These are phyloP conservation scores for Phycomyces nitens DNA, from an alignment of 192 early-diverging fungal species.

Conservation along the genomic window DNA sequence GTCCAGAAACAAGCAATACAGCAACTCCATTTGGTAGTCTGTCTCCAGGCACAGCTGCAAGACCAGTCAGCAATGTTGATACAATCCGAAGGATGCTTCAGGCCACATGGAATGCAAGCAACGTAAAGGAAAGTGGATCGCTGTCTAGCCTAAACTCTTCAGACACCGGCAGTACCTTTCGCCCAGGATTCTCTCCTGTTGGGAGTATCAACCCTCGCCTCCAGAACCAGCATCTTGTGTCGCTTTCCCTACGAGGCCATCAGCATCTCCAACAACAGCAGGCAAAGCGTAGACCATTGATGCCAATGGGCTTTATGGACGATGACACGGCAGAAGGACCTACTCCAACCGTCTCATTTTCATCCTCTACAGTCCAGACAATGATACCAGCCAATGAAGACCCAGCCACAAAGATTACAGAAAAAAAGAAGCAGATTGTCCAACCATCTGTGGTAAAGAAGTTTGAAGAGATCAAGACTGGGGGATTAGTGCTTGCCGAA, in stretches of 20 bases:
- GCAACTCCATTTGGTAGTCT: not conserved
- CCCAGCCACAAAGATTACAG: not conserved
- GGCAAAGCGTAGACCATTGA: not conserved
- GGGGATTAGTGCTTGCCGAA: too few relatives aligned
- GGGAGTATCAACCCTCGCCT: conserved; percentile 22
- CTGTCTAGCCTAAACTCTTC: conserved; percentile 21
- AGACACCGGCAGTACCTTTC: conserved; percentile 1
- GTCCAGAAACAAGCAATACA: conserved; percentile 1
- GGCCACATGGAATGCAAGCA: conserved; percentile 22
- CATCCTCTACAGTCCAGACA: conserved; percentile 28
- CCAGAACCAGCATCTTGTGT: conserved; percentile 25
- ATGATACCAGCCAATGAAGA: conserved; percentile 19
- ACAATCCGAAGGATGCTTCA: conserved; percentile 21
- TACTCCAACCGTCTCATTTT: conserved; percentile 23
- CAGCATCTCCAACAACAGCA: not conserved
- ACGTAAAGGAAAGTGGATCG: conserved; percentile 18
- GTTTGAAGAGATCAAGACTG: too few relatives aligned
- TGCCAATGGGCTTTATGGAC: conserved; percentile 22
- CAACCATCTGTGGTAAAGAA: not conserved
- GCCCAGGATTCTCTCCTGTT: conserved; percentile 4
- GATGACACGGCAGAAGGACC: conserved; percentile 10
- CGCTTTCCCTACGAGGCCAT: conserved; percentile 10
- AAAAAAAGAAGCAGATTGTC: not conserved
- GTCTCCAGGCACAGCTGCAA: too few relatives aligned
- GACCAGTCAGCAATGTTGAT: conserved; percentile 11